Conservation (phyloP, 2,329 filamentous ascomycete species). For the Sclerotinia subarctica region DNA sequence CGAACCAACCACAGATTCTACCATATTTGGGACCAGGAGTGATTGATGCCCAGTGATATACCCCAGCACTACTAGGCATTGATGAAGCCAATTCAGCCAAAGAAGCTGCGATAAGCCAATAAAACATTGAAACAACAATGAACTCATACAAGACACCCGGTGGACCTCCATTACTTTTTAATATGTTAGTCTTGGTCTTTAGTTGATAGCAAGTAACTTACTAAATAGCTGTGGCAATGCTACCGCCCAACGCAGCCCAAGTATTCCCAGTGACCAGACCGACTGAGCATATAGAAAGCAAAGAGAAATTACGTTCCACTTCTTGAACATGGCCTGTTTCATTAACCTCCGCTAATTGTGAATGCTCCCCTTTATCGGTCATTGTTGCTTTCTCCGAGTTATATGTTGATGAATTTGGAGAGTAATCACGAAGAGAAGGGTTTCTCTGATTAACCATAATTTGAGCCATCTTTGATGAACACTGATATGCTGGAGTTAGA, state of each 20-base stretch:
- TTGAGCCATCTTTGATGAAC: neutral
- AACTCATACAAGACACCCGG: conserved; percentile 63
- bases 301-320: conserved; percentile 48
- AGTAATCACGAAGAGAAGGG: neutral
- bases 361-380: conserved; percentile 1
- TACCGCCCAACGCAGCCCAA: conserved; percentile 48
- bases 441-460: neutral
- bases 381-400: conserved; percentile 25
- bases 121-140: conserved; percentile 49
- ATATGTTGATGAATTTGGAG: conserved; percentile 2
- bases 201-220: neutral
- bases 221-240: conserved; percentile 41
- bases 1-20: conserved; percentile 47
- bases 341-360: conserved; percentile 40
- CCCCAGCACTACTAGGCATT: conserved; percentile 37
- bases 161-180: conserved; percentile 60
- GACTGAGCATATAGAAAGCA: conserved; percentile 46
- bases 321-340: conserved; percentile 51
- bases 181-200: conserved; percentile 26
- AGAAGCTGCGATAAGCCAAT: conserved; percentile 49
- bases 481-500: neutral
- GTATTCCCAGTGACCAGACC: conserved; percentile 46
- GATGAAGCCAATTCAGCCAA: conserved; percentile 42
- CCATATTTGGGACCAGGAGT: conserved; percentile 48
- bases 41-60: conserved; percentile 53